Evolutionary conservation across 2,329 filamentous ascomycete species (phyloP).

Genomic region (Purpureocillium takamizusanense): DNA sequence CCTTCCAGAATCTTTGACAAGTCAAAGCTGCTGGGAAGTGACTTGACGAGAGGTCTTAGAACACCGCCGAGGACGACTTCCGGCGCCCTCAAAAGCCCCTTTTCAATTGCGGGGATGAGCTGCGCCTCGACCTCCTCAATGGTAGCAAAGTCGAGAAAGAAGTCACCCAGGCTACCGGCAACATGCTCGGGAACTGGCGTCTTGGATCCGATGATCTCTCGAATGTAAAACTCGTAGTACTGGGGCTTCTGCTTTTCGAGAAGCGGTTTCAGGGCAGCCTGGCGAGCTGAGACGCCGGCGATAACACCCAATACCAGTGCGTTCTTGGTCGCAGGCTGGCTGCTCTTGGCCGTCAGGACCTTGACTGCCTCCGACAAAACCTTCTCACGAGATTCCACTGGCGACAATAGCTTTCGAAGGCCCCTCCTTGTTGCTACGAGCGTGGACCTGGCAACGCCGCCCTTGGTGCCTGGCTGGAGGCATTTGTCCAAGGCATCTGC

Average conservation of each 20-base stretch:
- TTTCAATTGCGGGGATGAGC: constrained; percentile 75
- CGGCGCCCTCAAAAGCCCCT: constrained; percentile 77
- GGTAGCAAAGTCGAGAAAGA: constrained; percentile 69
- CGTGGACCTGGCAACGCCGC: constrained; percentile 62
- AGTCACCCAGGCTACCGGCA: constrained; percentile 65
- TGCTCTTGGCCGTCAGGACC: constrained; percentile 58
- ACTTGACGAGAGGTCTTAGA: constrained; percentile 60
- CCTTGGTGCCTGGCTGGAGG: constrained; percentile 54
- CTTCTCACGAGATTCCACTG: constrained; percentile 44
- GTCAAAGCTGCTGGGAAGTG: constrained; percentile 63
- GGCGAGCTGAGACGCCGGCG: constrained; percentile 74
- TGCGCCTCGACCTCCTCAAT: constrained; percentile 67
- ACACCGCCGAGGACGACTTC: constrained; percentile 81
- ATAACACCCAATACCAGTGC: constrained; percentile 75
- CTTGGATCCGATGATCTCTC: constrained; percentile 77
- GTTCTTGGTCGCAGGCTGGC: constrained; percentile 58
- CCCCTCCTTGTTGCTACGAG: constrained; percentile 71
- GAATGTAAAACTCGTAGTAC: constrained; percentile 73
- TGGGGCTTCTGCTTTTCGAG: constrained; percentile 58
- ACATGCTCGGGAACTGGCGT: constrained; percentile 62
- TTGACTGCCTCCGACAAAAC: constrained; percentile 55
- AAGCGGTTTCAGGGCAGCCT: constrained; percentile 51
- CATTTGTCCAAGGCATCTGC: constrained; percentile 73
- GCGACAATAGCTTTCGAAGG: constrained; percentile 63
- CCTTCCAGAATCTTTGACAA: constrained; percentile 63